Evolutionary conservation across 2,329 filamentous ascomycete species (phyloP).

Genomic region (Rutstroemia sp.): DNA sequence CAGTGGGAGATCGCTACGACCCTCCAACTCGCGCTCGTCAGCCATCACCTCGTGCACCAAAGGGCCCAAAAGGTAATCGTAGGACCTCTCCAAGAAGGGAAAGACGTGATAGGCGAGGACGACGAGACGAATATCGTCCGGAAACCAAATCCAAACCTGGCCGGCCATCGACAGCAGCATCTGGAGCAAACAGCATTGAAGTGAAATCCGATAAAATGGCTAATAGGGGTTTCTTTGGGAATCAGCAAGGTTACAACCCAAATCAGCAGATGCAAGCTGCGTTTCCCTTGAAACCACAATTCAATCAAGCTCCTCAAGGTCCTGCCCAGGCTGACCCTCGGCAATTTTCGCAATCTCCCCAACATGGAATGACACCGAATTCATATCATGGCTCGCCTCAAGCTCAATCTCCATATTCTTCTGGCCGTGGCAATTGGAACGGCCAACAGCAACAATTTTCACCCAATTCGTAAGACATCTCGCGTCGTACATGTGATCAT

Average conservation of each 20-base stretch:
- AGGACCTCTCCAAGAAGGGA: constrained; percentile 22
- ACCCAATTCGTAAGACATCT: constrained; percentile 39
- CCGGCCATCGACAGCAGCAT: constrained; percentile 23
- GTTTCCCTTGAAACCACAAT: constrained; percentile 31
- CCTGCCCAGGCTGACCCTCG: constrained; percentile 28
- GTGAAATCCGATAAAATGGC: constrained; percentile 31
- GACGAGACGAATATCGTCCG: constrained; percentile 25
- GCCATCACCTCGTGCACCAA: constrained; percentile 24
- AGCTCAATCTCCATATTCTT: constrained; percentile 51
- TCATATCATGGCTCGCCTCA: constrained; percentile 54
- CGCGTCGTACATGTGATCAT: constrained; percentile 10
- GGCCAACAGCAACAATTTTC: constrained; percentile 35
- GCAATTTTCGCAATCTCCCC: constrained; percentile 51
- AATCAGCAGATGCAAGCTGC: constrained; percentile 32
- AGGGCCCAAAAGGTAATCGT: constrained; percentile 18
- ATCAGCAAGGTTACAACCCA: constrained; percentile 30
- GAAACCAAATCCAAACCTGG: constrained; percentile 23
- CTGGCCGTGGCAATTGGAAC: constrained; percentile 45
- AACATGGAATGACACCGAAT: constrained; percentile 45
- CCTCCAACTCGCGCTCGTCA: constrained; percentile 22
- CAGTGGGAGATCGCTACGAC: constrained; percentile 26
- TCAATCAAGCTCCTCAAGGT: constrained; percentile 27
- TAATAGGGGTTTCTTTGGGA: constrained; percentile 29
- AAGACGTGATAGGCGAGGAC: constrained; percentile 18
- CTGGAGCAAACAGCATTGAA: constrained; percentile 31